phyloP scores from a whole-genome alignment of 1,284 basidiomycete species.

The Malassezia brasiliensis region DNA sequence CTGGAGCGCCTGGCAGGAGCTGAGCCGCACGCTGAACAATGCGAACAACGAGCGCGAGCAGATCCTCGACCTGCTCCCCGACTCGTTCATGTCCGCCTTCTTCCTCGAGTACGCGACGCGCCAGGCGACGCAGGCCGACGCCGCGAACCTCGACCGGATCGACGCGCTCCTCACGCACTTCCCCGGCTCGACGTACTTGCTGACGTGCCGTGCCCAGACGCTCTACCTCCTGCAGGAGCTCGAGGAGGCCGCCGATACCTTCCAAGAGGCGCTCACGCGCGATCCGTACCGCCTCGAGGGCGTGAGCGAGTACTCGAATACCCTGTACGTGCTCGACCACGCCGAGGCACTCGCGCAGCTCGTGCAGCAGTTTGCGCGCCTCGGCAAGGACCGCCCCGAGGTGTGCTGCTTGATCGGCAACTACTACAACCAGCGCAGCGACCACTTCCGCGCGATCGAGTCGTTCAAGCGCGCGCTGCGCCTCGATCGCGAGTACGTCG shows the following conservation, averaged over 20 bases:
- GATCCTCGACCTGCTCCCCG: conserved; percentile 57
- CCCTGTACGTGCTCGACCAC: conserved; percentile 88
- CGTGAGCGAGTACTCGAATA: conserved; percentile 92
- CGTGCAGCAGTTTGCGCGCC: conserved; percentile 56
- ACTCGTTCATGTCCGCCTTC: conserved; percentile 65
- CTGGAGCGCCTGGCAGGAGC: conserved; percentile 73
- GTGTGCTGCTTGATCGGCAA: conserved; percentile 91
- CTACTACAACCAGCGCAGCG: conserved; percentile 82
- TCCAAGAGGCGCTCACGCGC: conserved; percentile 48
- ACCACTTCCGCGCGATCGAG: conserved; percentile 90
- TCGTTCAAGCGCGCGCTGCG: conserved; percentile 90
- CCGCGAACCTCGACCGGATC: conserved; percentile 27
- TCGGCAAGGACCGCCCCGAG: conserved; percentile 51
- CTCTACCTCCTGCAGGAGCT: conserved; percentile 20
- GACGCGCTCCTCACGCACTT: conserved; percentile 63
- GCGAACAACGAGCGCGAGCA: conserved; percentile 20
- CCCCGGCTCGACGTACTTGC: conserved; percentile 72
- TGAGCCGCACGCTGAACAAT: conserved; percentile 35
- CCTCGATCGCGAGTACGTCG: conserved; percentile 83
- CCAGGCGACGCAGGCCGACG: conserved; percentile 56
- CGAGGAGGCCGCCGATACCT: conserved; percentile 34
- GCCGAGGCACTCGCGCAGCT: conserved; percentile 76
- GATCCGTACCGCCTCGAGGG: conserved; percentile 90
- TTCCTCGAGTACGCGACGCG: conserved; percentile 83
- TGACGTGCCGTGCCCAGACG: conserved; percentile 50